These are phyloP conservation scores for Ophiostoma triangulosporum DNA, from an alignment of 2,329 filamentous ascomycete genomes.

Conservation along the genomic window DNA sequence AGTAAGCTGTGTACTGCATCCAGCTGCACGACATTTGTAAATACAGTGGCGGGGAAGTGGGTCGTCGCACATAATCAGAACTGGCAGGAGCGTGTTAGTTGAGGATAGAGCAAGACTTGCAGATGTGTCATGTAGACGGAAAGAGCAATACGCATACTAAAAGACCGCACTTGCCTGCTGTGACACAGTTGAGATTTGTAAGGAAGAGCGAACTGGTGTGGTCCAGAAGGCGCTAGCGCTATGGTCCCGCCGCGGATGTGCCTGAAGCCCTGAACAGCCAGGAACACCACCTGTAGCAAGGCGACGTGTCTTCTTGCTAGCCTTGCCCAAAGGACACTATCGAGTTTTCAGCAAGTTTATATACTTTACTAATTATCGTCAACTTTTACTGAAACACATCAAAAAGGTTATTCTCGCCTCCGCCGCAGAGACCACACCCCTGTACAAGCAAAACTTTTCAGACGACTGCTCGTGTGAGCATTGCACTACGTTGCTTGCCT, in stretches of 20 bases:
- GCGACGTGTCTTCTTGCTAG: conserved; percentile 2
- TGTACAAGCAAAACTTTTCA: neutral
- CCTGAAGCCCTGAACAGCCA: neutral
- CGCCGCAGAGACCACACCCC: conserved; percentile 3
- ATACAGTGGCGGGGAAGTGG: neutral
- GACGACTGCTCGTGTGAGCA: neutral
- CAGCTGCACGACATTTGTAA: neutral
- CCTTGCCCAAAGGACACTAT: neutral
- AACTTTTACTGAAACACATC: too few species aligned
- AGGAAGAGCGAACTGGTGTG: neutral
- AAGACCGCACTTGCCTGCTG: neutral
- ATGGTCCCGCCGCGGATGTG: neutral
- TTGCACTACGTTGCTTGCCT: neutral
- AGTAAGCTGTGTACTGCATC: neutral
- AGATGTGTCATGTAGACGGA: neutral
- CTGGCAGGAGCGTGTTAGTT: neutral
- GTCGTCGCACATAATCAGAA: neutral
- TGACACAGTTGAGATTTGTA: neutral
- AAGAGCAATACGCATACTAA: neutral
- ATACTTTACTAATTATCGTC: too few species aligned
- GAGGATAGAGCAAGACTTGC: neutral
- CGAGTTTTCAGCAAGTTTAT: neutral
- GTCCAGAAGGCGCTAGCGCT: neutral
- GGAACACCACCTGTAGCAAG: neutral
- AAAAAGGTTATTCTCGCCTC: neutral